phyloP scores from a whole-genome alignment of 768 basidiomycete species.

The Ramaria rubella region DNA sequence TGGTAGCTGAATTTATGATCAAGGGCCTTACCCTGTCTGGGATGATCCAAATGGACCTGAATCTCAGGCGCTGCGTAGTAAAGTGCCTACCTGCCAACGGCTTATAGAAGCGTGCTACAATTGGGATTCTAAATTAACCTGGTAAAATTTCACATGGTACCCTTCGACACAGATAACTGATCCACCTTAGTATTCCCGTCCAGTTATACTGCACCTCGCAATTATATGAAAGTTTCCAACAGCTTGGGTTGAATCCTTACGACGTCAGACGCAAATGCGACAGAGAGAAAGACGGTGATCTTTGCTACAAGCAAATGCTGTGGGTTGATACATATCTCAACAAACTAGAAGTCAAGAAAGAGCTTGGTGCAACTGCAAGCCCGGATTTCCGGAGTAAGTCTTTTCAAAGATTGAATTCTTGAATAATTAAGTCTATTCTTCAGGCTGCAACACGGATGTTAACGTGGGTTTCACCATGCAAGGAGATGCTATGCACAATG shows the following conservation, averaged over 20 bases:
- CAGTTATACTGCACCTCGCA: conserved; percentile 73
- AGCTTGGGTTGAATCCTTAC: conserved; percentile 76
- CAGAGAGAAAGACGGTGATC: conserved; percentile 54
- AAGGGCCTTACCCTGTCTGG: conserved; percentile 69
- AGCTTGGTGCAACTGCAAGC: conserved; percentile 62
- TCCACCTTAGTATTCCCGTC: conserved; percentile 51
- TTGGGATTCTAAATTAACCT: conserved; percentile 52
- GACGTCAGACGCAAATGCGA: conserved; percentile 79
- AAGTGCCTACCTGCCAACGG: conserved; percentile 67
- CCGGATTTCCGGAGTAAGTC: conserved; percentile 40
- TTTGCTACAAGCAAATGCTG: conserved; percentile 73
- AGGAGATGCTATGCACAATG: conserved; percentile 85
- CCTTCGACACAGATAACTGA: background rate
- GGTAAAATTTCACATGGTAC: conserved; percentile 13
- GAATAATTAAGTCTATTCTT: conserved; percentile 25
- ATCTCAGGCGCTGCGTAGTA: conserved; percentile 55
- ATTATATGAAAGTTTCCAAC: conserved; percentile 64
- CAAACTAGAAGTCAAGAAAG: conserved; percentile 63
- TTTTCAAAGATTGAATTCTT: conserved; percentile 37
- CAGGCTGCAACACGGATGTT: conserved; percentile 46
- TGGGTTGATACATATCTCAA: conserved; percentile 94
- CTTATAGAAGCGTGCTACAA: conserved; percentile 68
- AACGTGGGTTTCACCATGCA: conserved; percentile 75
- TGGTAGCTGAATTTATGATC: conserved; percentile 5
- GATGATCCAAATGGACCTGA: conserved; percentile 58